Percentiles rank a stretch among this genome's conserved stretches.
These are phyloP conservation scores for Arthrobotrys sinensis DNA, from an alignment of 2,329 filamentous ascomycete genomes.

Conservation along the genomic window DNA sequence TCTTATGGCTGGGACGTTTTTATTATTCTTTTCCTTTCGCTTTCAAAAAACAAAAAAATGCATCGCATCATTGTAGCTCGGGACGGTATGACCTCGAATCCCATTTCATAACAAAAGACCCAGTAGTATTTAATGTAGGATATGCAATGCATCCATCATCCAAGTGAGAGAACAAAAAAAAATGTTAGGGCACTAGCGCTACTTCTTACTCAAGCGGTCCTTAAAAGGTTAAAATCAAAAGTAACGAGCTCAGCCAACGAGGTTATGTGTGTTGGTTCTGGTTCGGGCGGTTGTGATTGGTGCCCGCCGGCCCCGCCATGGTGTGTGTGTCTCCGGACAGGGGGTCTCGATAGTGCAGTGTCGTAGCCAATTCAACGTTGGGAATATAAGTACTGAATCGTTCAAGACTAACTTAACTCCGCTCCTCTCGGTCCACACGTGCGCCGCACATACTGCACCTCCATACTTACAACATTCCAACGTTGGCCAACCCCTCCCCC, in stretches of 20 bases:
- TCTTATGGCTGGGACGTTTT: slow-evolving; percentile 4
- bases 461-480: not conserved
- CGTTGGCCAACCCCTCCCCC: not conserved
- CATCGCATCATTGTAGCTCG: too few relatives aligned
- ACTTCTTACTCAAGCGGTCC: not conserved
- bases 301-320: slow-evolving; percentile 43
- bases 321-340: not conserved
- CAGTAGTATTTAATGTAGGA: too few relatives aligned
- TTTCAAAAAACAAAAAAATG: too few relatives aligned
- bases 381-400: not conserved
- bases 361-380: not conserved
- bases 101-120: too few relatives aligned
- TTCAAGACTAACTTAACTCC: not conserved
- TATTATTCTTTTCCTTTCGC: not conserved
- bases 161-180: too few relatives aligned
- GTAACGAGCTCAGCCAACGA: slow-evolving; percentile 22
- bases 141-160: too few relatives aligned
- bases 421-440: slow-evolving; percentile 27
- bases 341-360: slow-evolving; percentile 13
- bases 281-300: slow-evolving; percentile 39
- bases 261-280: slow-evolving; percentile 14
- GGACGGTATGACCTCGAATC: too few relatives aligned
- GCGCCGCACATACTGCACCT: not conserved
- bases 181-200: too few relatives aligned
- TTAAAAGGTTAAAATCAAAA: not conserved